These are phyloP conservation scores for Eucalyptus fibrosa DNA, from an alignment of 345 rosid genomes.

Conservation along the genomic window DNA sequence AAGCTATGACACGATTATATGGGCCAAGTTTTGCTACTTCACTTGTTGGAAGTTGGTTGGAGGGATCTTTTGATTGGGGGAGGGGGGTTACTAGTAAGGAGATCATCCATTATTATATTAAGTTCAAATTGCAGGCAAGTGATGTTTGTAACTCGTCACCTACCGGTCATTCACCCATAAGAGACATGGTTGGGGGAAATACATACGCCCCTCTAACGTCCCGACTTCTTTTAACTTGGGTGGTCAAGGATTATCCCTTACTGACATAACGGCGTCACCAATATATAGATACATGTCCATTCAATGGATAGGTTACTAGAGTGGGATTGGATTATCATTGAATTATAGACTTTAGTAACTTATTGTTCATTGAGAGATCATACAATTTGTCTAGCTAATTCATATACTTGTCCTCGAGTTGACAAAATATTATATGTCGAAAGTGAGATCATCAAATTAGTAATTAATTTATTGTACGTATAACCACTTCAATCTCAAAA, in stretches of 20 bases:
- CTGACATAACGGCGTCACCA: accelerated
- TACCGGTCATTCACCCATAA: not conserved
- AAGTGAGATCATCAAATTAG: not conserved
- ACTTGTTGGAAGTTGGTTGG: not conserved
- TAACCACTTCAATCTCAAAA: not conserved
- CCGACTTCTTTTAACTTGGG: not conserved
- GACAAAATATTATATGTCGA: not conserved
- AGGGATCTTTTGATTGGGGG: not conserved
- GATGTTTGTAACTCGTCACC: not conserved
- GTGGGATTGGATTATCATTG: not conserved
- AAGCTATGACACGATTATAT: not conserved
- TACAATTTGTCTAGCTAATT: not conserved
- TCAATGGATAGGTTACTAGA: not conserved
- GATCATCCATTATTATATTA: not conserved
- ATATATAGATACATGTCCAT: not conserved
- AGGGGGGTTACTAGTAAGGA: not conserved
- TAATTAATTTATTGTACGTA: not conserved
- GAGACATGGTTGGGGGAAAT: not conserved
- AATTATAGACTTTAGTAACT: not conserved
- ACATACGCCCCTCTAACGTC: not conserved
- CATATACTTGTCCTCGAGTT: not conserved
- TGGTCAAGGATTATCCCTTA: not conserved
- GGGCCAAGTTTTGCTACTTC: not conserved
- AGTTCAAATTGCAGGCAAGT: not conserved
- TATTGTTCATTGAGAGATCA: not conserved